These are phyloP conservation scores for Aspergillus japonicus DNA, from an alignment of 2,329 filamentous ascomycete species.

Conservation along the genomic window DNA sequence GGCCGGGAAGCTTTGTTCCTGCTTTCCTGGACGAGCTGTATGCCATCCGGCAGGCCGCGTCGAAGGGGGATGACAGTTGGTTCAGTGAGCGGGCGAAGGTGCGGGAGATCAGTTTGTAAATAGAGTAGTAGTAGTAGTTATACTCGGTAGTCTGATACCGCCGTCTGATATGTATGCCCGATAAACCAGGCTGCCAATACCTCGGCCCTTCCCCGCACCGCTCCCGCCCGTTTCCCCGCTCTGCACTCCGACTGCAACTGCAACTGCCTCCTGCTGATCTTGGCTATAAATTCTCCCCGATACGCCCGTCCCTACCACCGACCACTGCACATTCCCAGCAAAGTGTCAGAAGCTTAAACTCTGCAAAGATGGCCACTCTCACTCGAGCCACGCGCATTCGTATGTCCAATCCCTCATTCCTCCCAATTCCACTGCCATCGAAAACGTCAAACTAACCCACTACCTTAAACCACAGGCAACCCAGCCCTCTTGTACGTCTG, in stretches of 20 bases:
- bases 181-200: background rate
- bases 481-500: slow-evolving; percentile 48
- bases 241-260: background rate
- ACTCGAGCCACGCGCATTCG: slow-evolving; percentile 28
- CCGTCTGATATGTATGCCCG: background rate
- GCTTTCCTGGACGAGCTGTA: slow-evolving; percentile 75
- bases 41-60: slow-evolving; percentile 36
- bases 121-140: background rate
- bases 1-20: slow-evolving; percentile 83
- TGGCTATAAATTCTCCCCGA: no score
- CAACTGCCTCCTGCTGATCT: background rate
- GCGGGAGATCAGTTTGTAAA: slow-evolving; percentile 30
- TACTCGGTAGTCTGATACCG: no score
- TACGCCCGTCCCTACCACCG: no score
- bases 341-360: background rate
- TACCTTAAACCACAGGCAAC: slow-evolving; percentile 35
- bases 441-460: slow-evolving; percentile 12
- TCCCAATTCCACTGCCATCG: no score
- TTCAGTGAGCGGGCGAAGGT: slow-evolving; percentile 39
- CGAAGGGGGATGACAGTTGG: slow-evolving; percentile 35
- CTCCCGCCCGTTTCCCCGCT: background rate
- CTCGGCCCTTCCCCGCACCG: slow-evolving; percentile 4
- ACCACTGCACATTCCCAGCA: no score
- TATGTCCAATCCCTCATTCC: slow-evolving; percentile 17
- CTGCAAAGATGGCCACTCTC: slow-evolving; percentile 19